Base-by-base conservation (phyloP, 164 flowering plant genomes). In the Dillenia turbinata region DNA sequence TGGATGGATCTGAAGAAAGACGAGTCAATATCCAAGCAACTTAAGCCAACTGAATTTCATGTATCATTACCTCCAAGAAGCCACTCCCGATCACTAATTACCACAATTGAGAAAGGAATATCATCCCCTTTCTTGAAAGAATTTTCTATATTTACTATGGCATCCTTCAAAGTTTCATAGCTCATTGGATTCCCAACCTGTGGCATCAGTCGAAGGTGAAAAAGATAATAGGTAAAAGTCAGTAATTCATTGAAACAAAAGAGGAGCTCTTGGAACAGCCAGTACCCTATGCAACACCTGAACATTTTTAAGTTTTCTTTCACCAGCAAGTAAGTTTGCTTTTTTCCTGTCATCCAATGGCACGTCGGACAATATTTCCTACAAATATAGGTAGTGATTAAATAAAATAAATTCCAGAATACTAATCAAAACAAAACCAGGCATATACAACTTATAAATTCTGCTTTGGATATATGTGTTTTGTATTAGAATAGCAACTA, bases 151-250 rank as follows among this genome's bases (percentile, higher is more conserved):
- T 81, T 69, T 40, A 63, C 14, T 65, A 94, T 84, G 49, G 92
- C 79, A 54, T 89, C 95, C 72, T 75, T 71, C 54, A 91, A 69
- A 46, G 75, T 71, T 33, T 87, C 90, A 73, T 86, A 86, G 68
- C 86, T 66, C 96, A 89, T 77, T 12, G 97, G 95, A 72, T 89
- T 91, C 52, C 99, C 99, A 15, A 89, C 65, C 99, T 94, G 80
- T 59, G 69, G 51, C 14, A 68, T 12, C 52, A 46, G n/a, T 70
- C 65, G 40, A 66, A 56, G 1, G 54, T 19, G 16, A 55, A 54
- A 12, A 13, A n/a, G n/a, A 9, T 49, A 63, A 9, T 44, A 22
- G 9, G 24, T 26, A 24, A 54, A 9, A 57, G 3, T 44, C 52
- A 65, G 26, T 46, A 59, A 3, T 51, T 54, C 5, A 63, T 47